Conservation (phyloP, 306 rosid genomes). For the Castanea sativa region DNA sequence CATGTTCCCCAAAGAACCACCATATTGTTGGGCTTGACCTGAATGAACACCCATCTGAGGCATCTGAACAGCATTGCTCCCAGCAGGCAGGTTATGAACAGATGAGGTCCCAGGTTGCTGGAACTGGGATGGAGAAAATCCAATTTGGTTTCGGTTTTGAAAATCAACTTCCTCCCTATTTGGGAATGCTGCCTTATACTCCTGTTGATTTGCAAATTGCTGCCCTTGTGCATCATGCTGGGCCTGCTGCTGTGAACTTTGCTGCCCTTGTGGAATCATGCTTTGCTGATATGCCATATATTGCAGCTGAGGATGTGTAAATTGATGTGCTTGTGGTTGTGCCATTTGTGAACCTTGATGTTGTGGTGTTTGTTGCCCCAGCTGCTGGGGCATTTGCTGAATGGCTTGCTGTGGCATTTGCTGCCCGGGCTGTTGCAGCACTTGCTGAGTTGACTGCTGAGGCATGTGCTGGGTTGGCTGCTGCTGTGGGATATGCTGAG, state of each 20-base stretch:
- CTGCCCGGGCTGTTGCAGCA: slow-evolving; percentile 50
- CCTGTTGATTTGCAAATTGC: slow-evolving; percentile 61
- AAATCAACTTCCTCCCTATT: slow-evolving; percentile 63
- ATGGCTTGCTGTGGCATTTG: slow-evolving; percentile 47
- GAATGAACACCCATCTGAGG: slow-evolving; percentile 54
- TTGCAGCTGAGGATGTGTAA: slow-evolving; percentile 58
- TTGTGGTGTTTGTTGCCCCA: slow-evolving; percentile 55
- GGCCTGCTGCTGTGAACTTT: slow-evolving; percentile 48
- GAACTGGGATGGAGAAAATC: slow-evolving; percentile 72
- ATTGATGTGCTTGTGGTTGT: slow-evolving; percentile 66
- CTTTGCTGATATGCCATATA: slow-evolving; percentile 70
- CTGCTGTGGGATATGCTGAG: slow-evolving; percentile 52
- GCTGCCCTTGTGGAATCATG: slow-evolving; percentile 52
- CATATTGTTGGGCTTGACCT: slow-evolving; percentile 60
- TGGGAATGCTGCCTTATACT: slow-evolving; percentile 38
- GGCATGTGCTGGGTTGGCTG: slow-evolving; percentile 25
- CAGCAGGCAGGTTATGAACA: slow-evolving; percentile 52
- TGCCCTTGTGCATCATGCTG: slow-evolving; percentile 55
- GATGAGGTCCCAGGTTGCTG: slow-evolving; percentile 57
- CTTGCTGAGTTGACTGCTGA: slow-evolving; percentile 21
- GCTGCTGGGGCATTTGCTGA: slow-evolving; percentile 47
- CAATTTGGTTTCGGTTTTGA: slow-evolving; percentile 67
- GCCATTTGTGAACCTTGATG: slow-evolving; percentile 49
- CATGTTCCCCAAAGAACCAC: slow-evolving; percentile 45
- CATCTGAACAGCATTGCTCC: slow-evolving; percentile 48